Conservation (phyloP, 768 basidiomycete genomes). For the Russula dissimulans region DNA sequence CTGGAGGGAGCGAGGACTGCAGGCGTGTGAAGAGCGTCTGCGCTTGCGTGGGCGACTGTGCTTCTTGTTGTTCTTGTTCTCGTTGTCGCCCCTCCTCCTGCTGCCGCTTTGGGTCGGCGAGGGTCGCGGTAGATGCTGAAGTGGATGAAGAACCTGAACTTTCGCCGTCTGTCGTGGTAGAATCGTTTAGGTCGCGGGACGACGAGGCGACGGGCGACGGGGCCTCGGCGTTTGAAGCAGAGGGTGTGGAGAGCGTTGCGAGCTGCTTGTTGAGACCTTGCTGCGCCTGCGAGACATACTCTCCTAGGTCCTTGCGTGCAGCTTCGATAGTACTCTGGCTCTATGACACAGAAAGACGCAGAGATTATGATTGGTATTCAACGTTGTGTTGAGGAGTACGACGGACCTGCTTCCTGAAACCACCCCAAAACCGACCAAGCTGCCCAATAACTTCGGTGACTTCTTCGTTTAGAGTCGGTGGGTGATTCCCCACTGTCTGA, state of each 20-base stretch:
- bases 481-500: slow-evolving; percentile 32
- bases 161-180: slow-evolving; percentile 20
- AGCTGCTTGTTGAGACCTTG: slow-evolving; percentile 61
- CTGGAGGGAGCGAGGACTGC: slow-evolving; percentile 67
- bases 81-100: neutral
- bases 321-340: slow-evolving; percentile 59
- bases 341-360: slow-evolving; percentile 29
- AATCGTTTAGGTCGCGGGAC: slow-evolving; percentile 17
- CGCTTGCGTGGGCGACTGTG: slow-evolving; percentile 13
- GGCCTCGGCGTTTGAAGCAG: slow-evolving; percentile 10
- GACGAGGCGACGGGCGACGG: slow-evolving; percentile 21
- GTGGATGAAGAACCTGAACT: slow-evolving; percentile 20
- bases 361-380: neutral
- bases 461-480: slow-evolving; percentile 70
- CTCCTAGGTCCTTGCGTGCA: slow-evolving; percentile 63
- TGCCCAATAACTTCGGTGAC: slow-evolving; percentile 85
- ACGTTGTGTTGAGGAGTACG: neutral
- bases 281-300: slow-evolving; percentile 73
- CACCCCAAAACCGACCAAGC: slow-evolving; percentile 82
- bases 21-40: slow-evolving; percentile 57
- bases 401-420: slow-evolving; percentile 78
- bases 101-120: neutral
- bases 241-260: slow-evolving; percentile 21
- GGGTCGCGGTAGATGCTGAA: slow-evolving; percentile 14
- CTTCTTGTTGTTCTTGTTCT: neutral